Percentiles rank a stretch among this genome's conserved stretches.
These are phyloP conservation scores for Xylaria arbuscula DNA, from an alignment of 2,329 filamentous ascomycete genomes.

Conservation along the genomic window DNA sequence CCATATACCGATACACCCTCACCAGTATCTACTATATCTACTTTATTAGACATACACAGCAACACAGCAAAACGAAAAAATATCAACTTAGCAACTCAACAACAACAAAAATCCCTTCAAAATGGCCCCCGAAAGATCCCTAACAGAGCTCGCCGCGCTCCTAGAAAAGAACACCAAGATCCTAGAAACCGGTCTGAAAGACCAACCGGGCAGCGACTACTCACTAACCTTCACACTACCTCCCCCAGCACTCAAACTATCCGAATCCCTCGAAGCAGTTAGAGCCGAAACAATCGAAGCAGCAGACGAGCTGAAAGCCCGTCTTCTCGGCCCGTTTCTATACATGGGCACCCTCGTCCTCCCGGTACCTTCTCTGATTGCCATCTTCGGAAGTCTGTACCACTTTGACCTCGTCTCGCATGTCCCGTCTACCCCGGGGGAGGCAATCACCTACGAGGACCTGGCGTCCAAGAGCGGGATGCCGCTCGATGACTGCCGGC, in stretches of 20 bases:
- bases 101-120: background rate
- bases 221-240: constrained; percentile 40
- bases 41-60: no score
- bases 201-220: constrained; percentile 39
- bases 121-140: constrained; percentile 41
- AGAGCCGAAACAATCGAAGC: constrained; percentile 41
- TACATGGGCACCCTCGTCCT: constrained; percentile 36
- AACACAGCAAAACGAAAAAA: background rate
- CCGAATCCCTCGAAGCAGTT: constrained; percentile 34
- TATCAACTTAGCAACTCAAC: background rate
- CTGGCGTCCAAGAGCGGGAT: constrained; percentile 32
- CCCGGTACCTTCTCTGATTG: constrained; percentile 33
- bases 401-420: constrained; percentile 42
- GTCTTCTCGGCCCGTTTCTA: constrained; percentile 41
- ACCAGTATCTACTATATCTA: background rate
- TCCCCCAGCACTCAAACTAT: constrained; percentile 20
- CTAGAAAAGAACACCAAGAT: constrained; percentile 37
- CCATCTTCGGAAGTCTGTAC: constrained; percentile 42
- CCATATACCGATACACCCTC: background rate
- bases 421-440: constrained; percentile 36
- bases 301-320: constrained; percentile 43
- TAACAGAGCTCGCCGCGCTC: constrained; percentile 44
- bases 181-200: constrained; percentile 40
- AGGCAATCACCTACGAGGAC: constrained; percentile 33
- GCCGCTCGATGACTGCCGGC: constrained; percentile 42